phyloP scores from a whole-genome alignment of 2,329 filamentous ascomycete species.

The Tothia fuscella region DNA sequence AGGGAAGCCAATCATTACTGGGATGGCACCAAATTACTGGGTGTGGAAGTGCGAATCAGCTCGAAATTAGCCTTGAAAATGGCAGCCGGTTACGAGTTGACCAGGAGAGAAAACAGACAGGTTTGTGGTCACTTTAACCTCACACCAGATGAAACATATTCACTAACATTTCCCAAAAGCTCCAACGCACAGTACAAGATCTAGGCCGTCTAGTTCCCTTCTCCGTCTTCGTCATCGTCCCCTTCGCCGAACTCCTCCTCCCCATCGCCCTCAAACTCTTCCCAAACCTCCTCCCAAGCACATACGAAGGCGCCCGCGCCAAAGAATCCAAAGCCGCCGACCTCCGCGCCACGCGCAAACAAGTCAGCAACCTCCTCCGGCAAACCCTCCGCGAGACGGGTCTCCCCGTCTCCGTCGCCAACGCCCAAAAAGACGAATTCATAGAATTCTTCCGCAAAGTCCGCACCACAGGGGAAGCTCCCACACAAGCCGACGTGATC shows the following conservation, averaged over 20 bases:
- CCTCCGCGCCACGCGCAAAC: conserved; percentile 77
- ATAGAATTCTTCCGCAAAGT: conserved; percentile 96
- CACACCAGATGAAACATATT: background rate
- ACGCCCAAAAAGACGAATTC: conserved; percentile 86
- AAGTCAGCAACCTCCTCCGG: conserved; percentile 82
- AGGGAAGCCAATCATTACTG: conserved; percentile 91
- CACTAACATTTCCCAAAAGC: conserved; percentile 25
- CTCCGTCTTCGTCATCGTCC: conserved; percentile 92
- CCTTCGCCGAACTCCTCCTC: conserved; percentile 85
- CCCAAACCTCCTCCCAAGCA: conserved; percentile 94
- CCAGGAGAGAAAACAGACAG: conserved; percentile 82
- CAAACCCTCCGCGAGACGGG: conserved; percentile 89
- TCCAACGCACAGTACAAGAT: conserved; percentile 88
- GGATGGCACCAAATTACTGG: conserved; percentile 94
- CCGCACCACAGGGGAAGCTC: conserved; percentile 76
- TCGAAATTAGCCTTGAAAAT: conserved; percentile 87
- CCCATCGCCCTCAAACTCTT: conserved; percentile 88
- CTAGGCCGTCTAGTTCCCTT: conserved; percentile 87
- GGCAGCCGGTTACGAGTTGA: conserved; percentile 94
- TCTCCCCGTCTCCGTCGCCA: conserved; percentile 70
- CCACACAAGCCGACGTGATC: conserved; percentile 83
- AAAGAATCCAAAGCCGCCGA: conserved; percentile 79
- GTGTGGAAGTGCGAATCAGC: conserved; percentile 86
- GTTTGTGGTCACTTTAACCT: conserved; percentile 25
- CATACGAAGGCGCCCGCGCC: conserved; percentile 83